These are phyloP conservation scores for Metschnikowia reukaufii DNA, from an alignment of 805 yeast species.

Conservation along the genomic window DNA sequence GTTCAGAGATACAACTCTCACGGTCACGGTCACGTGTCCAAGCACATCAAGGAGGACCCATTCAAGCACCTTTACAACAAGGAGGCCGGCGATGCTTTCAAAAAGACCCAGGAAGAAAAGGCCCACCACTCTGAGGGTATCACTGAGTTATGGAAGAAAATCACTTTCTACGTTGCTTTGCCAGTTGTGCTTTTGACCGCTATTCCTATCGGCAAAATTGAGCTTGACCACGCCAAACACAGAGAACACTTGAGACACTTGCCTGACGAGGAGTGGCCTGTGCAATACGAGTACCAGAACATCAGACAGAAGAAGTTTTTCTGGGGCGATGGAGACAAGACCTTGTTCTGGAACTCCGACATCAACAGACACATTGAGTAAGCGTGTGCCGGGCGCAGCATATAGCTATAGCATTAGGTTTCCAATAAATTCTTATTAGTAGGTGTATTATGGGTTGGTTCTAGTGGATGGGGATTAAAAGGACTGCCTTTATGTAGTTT, in stretches of 20 bases:
- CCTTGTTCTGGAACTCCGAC: slow-evolving; percentile 93
- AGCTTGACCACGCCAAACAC: slow-evolving; percentile 88
- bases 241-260: slow-evolving; percentile 72
- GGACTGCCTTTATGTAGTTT: neutral
- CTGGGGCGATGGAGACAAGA: slow-evolving; percentile 99
- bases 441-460: neutral
- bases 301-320: slow-evolving; percentile 83
- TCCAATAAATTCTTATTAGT: neutral
- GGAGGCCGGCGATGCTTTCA: slow-evolving; percentile 72
- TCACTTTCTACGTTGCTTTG: slow-evolving; percentile 73
- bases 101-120: slow-evolving; percentile 59
- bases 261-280: slow-evolving; percentile 91
- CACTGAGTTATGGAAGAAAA: slow-evolving; percentile 79
- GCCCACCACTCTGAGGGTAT: slow-evolving; percentile 79
- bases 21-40: slow-evolving; percentile 44
- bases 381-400: neutral
- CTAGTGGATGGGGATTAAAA: neutral
- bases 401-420: neutral
- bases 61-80: slow-evolving; percentile 44
- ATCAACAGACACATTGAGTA: slow-evolving; percentile 78
- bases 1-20: slow-evolving; percentile 42
- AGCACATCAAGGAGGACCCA: slow-evolving; percentile 40
- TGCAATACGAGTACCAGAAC: slow-evolving; percentile 88
- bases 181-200: slow-evolving; percentile 81
- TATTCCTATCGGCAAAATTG: slow-evolving; percentile 77